These are phyloP conservation scores for Metschnikowia cubensis DNA, from an alignment of 805 yeast species.

Conservation along the genomic window DNA sequence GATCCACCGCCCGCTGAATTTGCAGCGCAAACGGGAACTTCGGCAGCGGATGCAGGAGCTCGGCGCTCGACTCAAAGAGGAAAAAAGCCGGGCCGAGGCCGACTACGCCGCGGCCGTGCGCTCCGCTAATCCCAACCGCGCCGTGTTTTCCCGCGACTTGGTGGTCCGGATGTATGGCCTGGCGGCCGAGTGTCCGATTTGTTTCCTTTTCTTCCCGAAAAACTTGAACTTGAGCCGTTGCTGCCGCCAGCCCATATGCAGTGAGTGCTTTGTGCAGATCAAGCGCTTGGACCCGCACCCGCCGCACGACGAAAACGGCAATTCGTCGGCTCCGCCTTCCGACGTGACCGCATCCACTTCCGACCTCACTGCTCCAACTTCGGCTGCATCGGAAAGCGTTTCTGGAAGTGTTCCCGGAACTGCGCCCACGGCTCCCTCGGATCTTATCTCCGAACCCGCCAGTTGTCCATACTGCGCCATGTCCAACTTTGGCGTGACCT, in stretches of 20 bases:
- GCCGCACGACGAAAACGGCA: slow-evolving; percentile 60
- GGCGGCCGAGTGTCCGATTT: slow-evolving; percentile 87
- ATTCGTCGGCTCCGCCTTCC: slow-evolving; percentile 9
- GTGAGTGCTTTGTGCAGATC: slow-evolving; percentile 96
- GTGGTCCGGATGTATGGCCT: slow-evolving; percentile 59
- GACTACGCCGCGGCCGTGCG: slow-evolving; percentile 27
- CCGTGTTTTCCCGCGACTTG: slow-evolving; percentile 41
- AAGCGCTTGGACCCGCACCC: slow-evolving; percentile 90
- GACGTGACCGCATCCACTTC: too few relatives aligned
- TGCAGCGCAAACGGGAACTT: slow-evolving; percentile 46
- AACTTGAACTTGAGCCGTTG: slow-evolving; percentile 78
- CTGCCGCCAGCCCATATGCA: slow-evolving; percentile 89
- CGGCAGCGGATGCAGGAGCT: slow-evolving; percentile 42
- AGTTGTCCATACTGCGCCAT: slow-evolving; percentile 92
- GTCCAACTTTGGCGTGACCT: slow-evolving; percentile 78
- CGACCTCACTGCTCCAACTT: too few relatives aligned
- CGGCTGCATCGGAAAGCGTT: too few relatives aligned
- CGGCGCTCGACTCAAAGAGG: slow-evolving; percentile 26
- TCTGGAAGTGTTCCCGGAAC: too few relatives aligned
- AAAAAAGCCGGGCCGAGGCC: slow-evolving; percentile 34
- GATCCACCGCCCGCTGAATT: slow-evolving; percentile 46
- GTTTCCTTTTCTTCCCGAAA: slow-evolving; percentile 81
- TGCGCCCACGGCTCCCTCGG: slow-evolving; percentile 46
- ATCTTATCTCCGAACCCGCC: slow-evolving; percentile 80
- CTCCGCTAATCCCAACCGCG: not conserved